Evolutionary conservation across 2,329 filamentous ascomycete genomes (phyloP).

Genomic region (Penicillium sumatraense): DNA sequence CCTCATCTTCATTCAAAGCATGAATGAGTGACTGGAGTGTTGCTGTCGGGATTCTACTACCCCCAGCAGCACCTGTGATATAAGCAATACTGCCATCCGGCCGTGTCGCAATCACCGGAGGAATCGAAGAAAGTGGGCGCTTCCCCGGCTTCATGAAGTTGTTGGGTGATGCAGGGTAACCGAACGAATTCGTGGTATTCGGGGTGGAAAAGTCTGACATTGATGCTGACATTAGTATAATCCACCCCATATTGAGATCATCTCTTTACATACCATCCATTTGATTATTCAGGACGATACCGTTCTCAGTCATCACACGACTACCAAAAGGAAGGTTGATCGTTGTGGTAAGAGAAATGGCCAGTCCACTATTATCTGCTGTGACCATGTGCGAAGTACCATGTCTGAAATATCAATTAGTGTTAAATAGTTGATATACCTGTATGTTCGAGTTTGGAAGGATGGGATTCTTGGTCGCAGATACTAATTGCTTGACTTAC

Average conservation of each 20-base stretch:
- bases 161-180: slow-evolving; percentile 75
- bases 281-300: slow-evolving; percentile 74
- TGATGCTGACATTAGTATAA: slow-evolving; percentile 58
- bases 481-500: too few relatives aligned
- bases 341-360: slow-evolving; percentile 82
- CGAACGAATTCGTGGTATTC: slow-evolving; percentile 75
- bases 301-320: slow-evolving; percentile 76
- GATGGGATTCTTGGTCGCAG: too few relatives aligned
- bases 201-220: slow-evolving; percentile 86
- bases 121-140: slow-evolving; percentile 80
- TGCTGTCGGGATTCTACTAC: slow-evolving; percentile 79
- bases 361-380: slow-evolving; percentile 73
- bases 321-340: slow-evolving; percentile 86
- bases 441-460: too few relatives aligned
- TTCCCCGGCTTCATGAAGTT: slow-evolving; percentile 85
- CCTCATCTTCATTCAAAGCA: slow-evolving; percentile 68
- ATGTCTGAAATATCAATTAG: too few relatives aligned
- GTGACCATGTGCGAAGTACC: slow-evolving; percentile 63
- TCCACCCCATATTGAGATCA: too few relatives aligned
- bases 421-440: too few relatives aligned
- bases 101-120: slow-evolving; percentile 75
- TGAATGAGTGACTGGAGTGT: slow-evolving; percentile 76
- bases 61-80: slow-evolving; percentile 76
- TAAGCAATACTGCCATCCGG: slow-evolving; percentile 69
- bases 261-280: slow-evolving; percentile 66